Percentiles rank a stretch among this genome's conserved stretches.
Conservation (phyloP, 2,329 filamentous ascomycete genomes). For the Endocalyx cinctus region DNA sequence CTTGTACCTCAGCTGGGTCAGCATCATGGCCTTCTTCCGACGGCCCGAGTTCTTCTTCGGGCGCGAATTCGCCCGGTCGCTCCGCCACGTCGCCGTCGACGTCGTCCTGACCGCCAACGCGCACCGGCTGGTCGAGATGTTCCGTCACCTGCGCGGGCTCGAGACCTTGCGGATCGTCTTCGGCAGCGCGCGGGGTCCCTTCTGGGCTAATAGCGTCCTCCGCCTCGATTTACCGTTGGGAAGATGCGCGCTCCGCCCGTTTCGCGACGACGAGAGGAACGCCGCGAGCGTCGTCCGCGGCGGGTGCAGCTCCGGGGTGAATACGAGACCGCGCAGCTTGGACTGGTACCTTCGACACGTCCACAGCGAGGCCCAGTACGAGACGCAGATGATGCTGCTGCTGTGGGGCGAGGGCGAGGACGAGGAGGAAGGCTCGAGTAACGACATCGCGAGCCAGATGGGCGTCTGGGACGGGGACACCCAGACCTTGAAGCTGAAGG, state of each 20-base stretch:
- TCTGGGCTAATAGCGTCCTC: constrained; percentile 1
- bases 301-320: too few species aligned
- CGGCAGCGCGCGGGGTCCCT: not conserved
- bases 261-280: constrained; percentile 2
- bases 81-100: constrained; percentile 8
- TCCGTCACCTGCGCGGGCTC: constrained; percentile 3
- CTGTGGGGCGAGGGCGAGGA: not conserved
- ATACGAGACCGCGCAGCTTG: not conserved
- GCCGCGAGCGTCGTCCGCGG: not conserved
- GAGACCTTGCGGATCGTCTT: constrained; percentile 4
- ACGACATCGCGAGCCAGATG: too few species aligned
- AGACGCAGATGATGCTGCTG: not conserved
- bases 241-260: constrained; percentile 1
- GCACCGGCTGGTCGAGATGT: constrained; percentile 1
- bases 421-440: too few species aligned
- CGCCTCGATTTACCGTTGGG: not conserved
- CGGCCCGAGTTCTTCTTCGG: constrained; percentile 2
- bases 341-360: constrained; percentile 1
- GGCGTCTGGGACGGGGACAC: constrained; percentile 2
- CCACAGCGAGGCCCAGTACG: not conserved
- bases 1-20: constrained; percentile 8
- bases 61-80: not conserved
- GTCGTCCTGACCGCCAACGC: constrained; percentile 1
- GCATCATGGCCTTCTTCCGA: constrained; percentile 3
- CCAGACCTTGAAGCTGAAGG: constrained; percentile 1